Conservation (phyloP, 2,329 filamentous ascomycete species). For the Botrytis fragariae region DNA sequence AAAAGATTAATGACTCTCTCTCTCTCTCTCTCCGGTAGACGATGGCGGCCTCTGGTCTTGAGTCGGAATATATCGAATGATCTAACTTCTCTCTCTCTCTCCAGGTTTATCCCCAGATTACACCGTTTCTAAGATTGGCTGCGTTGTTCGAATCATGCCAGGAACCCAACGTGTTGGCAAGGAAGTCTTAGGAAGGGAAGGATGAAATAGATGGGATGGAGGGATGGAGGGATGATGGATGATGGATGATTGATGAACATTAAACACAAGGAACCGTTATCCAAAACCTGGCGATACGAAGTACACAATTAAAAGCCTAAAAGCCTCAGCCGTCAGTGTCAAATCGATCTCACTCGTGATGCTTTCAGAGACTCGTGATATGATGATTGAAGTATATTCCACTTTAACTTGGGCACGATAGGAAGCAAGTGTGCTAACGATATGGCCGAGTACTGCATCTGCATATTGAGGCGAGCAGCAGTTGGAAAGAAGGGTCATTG, state of each 20-base stretch:
- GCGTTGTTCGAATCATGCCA: neutral
- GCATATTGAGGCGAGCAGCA: neutral
- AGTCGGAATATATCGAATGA: neutral
- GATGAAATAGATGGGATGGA: neutral
- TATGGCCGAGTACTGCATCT: neutral
- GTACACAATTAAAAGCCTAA: neutral
- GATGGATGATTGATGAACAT: neutral
- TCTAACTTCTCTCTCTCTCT: neutral
- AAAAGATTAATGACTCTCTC: neutral
- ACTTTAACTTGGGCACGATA: neutral
- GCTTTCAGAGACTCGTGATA: neutral
- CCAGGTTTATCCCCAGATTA: slow-evolving; percentile 13
- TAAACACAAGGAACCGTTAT: neutral
- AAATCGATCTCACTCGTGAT: neutral
- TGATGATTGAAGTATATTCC: neutral
- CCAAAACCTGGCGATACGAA: neutral
- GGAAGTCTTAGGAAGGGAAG: neutral
- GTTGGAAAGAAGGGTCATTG: neutral
- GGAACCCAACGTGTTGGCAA: neutral
- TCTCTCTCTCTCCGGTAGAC: neutral
- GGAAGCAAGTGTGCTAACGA: neutral
- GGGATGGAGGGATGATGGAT: slow-evolving; percentile 3
- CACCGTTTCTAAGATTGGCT: neutral
- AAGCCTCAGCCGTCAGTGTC: neutral
- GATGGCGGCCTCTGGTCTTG: neutral